Evolutionary conservation across 164 flowering plant genomes (phyloP).

Genomic region (Stephania japonica): DNA sequence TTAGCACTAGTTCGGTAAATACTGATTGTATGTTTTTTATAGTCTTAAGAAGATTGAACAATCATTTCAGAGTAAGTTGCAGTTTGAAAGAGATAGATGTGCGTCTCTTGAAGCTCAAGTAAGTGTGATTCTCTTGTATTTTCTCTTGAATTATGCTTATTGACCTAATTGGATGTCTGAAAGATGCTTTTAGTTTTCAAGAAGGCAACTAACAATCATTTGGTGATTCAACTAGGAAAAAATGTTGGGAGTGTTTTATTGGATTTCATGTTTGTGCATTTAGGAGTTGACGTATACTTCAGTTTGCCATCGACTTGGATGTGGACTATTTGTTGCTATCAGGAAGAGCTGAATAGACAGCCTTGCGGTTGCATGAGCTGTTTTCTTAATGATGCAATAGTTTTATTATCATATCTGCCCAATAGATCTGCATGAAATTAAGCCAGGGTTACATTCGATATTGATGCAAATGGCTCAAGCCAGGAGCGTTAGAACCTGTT

Average conservation of each 20-base stretch:
- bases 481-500: too few relatives aligned
- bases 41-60: constrained; percentile 48
- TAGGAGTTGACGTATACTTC: not conserved
- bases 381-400: too few relatives aligned
- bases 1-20: too few relatives aligned
- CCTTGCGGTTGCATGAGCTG: not conserved
- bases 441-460: too few relatives aligned
- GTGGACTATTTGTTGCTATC: not conserved
- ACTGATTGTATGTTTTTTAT: too few relatives aligned
- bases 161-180: not conserved
- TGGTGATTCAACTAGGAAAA: not conserved
- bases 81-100: constrained; percentile 43
- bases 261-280: not conserved
- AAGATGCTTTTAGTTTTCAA: not conserved
- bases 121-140: constrained; percentile 4
- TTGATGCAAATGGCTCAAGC: too few relatives aligned
- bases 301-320: not conserved
- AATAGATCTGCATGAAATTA: too few relatives aligned
- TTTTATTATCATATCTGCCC: too few relatives aligned
- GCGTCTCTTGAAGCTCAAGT: constrained; percentile 53
- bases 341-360: too few relatives aligned
- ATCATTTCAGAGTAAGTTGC: constrained; percentile 29
- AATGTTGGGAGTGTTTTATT: not conserved
- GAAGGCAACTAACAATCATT: not conserved
- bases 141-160: not conserved